A percentile compares a stretch with the other conserved stretches of the same genome.
phyloP scores from a whole-genome alignment of 2,329 filamentous ascomycete species.

The Pseudovirgaria hyperparasitica region DNA sequence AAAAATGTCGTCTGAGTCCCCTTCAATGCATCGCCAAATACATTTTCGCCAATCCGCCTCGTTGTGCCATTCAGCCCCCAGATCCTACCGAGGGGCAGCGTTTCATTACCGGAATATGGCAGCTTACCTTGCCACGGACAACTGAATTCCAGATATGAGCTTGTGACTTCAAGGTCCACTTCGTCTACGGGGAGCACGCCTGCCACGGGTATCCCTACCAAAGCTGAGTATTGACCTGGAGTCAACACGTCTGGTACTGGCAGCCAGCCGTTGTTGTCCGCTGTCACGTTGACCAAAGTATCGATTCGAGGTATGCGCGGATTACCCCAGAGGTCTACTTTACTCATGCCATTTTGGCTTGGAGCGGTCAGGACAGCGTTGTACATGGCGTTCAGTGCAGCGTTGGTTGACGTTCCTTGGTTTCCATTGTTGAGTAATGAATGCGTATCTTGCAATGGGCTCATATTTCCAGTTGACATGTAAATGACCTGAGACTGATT shows the following conservation, averaged over 20 bases:
- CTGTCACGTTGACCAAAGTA: conserved; percentile 2
- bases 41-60: conserved; percentile 6
- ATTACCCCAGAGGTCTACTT: conserved; percentile 20
- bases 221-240: conserved; percentile 15
- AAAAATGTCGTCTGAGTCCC: too few species aligned
- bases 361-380: conserved; percentile 15
- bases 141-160: too few species aligned
- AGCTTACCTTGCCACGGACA: too few species aligned
- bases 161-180: too few species aligned
- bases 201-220: conserved; percentile 18
- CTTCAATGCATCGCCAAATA: too few species aligned
- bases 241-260: conserved; percentile 6
- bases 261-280: conserved; percentile 13
- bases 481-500: conserved; percentile 12
- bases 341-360: conserved; percentile 10
- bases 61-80: conserved; percentile 5
- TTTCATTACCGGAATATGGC: too few species aligned
- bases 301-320: conserved; percentile 19
- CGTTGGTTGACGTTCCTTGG: conserved; percentile 10
- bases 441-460: conserved; percentile 7
- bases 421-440: conserved; percentile 8
- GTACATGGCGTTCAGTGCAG: conserved; percentile 11
- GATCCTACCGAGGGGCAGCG: conserved; percentile 8
- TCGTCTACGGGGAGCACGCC: too few species aligned
- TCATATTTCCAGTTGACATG: conserved; percentile 15